Percentiles rank a stretch among this genome's conserved stretches.
Evolutionary conservation across 2,329 filamentous ascomycete species (phyloP).

Genomic region (Nannizziopsis barbatae): DNA sequence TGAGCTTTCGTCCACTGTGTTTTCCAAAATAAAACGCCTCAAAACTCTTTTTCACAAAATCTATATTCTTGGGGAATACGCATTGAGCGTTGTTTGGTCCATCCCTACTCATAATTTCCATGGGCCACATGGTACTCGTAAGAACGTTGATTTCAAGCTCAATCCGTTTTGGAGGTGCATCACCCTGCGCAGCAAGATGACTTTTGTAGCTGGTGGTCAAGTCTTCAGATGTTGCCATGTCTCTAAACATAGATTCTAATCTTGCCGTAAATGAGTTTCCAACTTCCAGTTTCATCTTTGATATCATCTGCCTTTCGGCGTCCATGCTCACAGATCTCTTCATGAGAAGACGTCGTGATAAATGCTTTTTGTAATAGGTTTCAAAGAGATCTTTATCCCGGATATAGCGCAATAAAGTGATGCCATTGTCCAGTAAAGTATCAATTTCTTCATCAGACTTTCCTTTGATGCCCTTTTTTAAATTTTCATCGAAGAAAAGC

Average conservation of each 20-base stretch:
- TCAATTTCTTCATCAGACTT: slow-evolving; percentile 87
- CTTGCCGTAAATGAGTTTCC: slow-evolving; percentile 89
- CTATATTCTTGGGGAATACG: slow-evolving; percentile 64
- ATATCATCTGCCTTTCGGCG: slow-evolving; percentile 90
- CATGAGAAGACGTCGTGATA: slow-evolving; percentile 75
- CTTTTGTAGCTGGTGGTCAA: slow-evolving; percentile 65
- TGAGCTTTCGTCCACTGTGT: slow-evolving; percentile 76
- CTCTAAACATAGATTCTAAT: slow-evolving; percentile 95
- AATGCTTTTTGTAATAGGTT: slow-evolving; percentile 94
- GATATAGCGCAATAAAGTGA: slow-evolving; percentile 75
- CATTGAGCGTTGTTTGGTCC: slow-evolving; percentile 41
- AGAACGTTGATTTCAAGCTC: slow-evolving; percentile 78
- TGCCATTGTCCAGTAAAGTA: slow-evolving; percentile 73
- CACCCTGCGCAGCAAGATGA: slow-evolving; percentile 51
- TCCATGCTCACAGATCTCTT: slow-evolving; percentile 84
- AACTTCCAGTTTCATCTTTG: slow-evolving; percentile 91
- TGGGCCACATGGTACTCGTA: slow-evolving; percentile 89
- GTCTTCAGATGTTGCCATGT: slow-evolving; percentile 80
- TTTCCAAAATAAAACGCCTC: slow-evolving; percentile 79
- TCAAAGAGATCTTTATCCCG: slow-evolving; percentile 92
- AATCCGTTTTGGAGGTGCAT: slow-evolving; percentile 50
- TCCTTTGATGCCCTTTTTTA: slow-evolving; percentile 86
- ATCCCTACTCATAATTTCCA: slow-evolving; percentile 62
- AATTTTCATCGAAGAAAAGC: slow-evolving; percentile 89
- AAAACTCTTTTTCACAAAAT: slow-evolving; percentile 69